phyloP scores from a whole-genome alignment of 1,284 basidiomycete genomes.

The Leccinum griseonigrum region DNA sequence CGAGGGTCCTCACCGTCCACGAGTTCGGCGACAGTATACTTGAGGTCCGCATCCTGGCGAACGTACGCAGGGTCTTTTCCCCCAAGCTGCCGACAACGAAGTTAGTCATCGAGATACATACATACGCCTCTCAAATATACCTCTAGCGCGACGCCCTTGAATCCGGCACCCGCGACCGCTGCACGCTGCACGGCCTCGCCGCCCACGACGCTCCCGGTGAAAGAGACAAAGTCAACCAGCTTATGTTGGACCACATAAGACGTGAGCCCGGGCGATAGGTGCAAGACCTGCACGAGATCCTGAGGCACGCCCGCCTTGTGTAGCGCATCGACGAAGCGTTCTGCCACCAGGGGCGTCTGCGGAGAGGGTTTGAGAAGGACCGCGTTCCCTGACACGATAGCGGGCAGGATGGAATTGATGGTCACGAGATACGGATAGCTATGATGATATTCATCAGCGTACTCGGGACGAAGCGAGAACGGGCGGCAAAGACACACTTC shows the following conservation, averaged over 20 bases:
- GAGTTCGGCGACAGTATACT: constrained; percentile 81
- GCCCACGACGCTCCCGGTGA: constrained; percentile 83
- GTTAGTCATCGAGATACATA: constrained; percentile 1
- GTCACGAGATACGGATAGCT: constrained; percentile 86
- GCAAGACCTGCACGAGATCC: constrained; percentile 77
- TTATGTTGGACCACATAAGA: constrained; percentile 65
- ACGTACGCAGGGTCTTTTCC: constrained; percentile 98
- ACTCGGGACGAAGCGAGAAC: background rate
- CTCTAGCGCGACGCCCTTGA: constrained; percentile 81
- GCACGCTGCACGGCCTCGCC: constrained; percentile 64
- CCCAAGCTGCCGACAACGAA: constrained; percentile 63
- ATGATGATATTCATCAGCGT: background rate
- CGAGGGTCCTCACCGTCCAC: constrained; percentile 65
- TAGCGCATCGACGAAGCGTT: constrained; percentile 74
- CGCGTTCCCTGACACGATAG: constrained; percentile 84
- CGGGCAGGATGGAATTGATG: constrained; percentile 89
- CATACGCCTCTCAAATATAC: constrained; percentile 34
- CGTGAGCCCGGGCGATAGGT: constrained; percentile 70
- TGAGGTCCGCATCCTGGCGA: constrained; percentile 79
- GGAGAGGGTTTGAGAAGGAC: constrained; percentile 94
- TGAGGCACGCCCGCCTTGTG: constrained; percentile 73
- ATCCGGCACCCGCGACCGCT: constrained; percentile 59
- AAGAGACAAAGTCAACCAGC: constrained; percentile 78
- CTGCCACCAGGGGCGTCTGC: constrained; percentile 87
- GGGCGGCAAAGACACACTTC: constrained; percentile 60